A percentile compares a stretch with the other conserved stretches of the same genome.
Conservation (phyloP, 345 rosid species). For the Conringia planisiliqua region DNA sequence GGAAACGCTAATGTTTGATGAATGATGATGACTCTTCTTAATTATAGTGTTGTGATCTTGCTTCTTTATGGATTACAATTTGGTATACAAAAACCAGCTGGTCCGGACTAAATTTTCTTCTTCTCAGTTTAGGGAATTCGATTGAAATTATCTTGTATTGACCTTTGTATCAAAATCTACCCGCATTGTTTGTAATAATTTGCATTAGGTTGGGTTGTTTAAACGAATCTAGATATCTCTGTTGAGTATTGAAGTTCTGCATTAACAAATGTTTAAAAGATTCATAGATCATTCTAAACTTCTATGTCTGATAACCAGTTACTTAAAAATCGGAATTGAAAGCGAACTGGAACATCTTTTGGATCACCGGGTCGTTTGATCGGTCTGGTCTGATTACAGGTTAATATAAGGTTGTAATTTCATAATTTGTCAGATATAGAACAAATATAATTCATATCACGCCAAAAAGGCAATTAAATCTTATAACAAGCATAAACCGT, state of each 20-base stretch:
- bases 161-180: neutral
- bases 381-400: neutral
- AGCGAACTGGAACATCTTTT: no score
- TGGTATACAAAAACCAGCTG: slow-evolving; percentile 4
- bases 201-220: neutral
- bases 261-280: neutral
- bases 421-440: no score
- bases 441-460: no score
- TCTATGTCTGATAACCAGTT: neutral
- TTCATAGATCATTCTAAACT: neutral
- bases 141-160: slow-evolving; percentile 4
- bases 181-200: slow-evolving; percentile 12
- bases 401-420: no score
- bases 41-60: neutral
- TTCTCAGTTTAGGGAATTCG: slow-evolving; percentile 10
- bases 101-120: neutral
- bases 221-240: no score
- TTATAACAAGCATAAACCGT: no score
- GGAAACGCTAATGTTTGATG: slow-evolving; percentile 51
- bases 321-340: no score
- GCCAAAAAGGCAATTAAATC: no score
- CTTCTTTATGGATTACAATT: neutral
- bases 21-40: slow-evolving; percentile 9
- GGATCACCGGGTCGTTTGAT: neutral
- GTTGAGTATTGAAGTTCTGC: neutral